These are phyloP conservation scores for Hypoxylon sp. DNA, from an alignment of 2,329 filamentous ascomycete species.

Conservation along the genomic window DNA sequence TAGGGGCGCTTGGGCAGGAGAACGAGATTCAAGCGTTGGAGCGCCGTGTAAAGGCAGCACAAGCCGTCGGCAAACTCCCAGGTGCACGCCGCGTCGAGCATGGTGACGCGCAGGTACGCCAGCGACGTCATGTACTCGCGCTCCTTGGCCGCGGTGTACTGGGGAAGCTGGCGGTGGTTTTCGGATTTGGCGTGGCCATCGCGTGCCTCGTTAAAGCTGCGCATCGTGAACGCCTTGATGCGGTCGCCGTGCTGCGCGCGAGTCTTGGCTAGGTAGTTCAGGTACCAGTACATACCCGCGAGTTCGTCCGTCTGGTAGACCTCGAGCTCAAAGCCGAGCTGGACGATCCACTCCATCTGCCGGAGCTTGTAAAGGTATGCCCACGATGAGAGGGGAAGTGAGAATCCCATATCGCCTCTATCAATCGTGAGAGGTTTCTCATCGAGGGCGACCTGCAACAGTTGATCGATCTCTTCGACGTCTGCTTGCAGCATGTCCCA, in stretches of 20 bases:
- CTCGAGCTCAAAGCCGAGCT: slow-evolving; percentile 94
- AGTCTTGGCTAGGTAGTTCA: slow-evolving; percentile 80
- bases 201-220: slow-evolving; percentile 56
- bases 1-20: slow-evolving; percentile 72
- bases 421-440: slow-evolving; percentile 71
- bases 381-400: slow-evolving; percentile 88
- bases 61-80: slow-evolving; percentile 70
- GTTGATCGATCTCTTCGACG: slow-evolving; percentile 81
- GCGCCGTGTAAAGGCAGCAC: slow-evolving; percentile 74
- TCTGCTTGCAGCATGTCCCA: slow-evolving; percentile 89
- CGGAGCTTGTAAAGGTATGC: slow-evolving; percentile 90
- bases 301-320: slow-evolving; percentile 90
- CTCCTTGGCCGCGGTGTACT: slow-evolving; percentile 55
- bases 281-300: slow-evolving; percentile 91
- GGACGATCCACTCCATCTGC: slow-evolving; percentile 87
- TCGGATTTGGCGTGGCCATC: slow-evolving; percentile 34
- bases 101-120: slow-evolving; percentile 71
- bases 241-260: slow-evolving; percentile 79
- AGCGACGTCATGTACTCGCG: slow-evolving; percentile 65
- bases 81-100: slow-evolving; percentile 76
- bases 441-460: slow-evolving; percentile 72
- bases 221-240: slow-evolving; percentile 76
- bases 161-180: slow-evolving; percentile 35
- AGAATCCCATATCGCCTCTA: slow-evolving; percentile 62
- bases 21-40: slow-evolving; percentile 72